Evolutionary conservation across 2,329 filamentous ascomycete species (phyloP).

Genomic region (Trichophyton mentagrophytes): DNA sequence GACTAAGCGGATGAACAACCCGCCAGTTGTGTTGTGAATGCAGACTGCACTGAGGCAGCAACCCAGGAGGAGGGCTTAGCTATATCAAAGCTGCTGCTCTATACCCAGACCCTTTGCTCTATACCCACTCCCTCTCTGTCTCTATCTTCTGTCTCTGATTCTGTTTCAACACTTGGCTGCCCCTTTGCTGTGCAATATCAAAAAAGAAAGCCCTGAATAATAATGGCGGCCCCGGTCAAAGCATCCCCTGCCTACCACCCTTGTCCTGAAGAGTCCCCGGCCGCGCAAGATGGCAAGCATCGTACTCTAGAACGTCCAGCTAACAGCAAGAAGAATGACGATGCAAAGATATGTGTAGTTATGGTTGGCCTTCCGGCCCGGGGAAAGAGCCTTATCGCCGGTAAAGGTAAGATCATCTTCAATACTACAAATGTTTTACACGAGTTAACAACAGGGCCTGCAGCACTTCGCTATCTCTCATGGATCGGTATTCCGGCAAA

Average conservation of each 20-base stretch:
- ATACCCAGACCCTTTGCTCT: background rate
- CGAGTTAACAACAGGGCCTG: background rate
- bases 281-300: background rate
- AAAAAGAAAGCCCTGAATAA: background rate
- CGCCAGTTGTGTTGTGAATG: background rate
- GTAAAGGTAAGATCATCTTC: conserved; percentile 57
- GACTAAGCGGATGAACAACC: background rate
- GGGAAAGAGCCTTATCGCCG: conserved; percentile 94
- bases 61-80: background rate
- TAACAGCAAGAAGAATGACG: conserved; percentile 57
- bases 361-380: conserved; percentile 95
- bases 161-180: background rate
- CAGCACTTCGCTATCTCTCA: conserved; percentile 83
- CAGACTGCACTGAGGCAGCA: background rate
- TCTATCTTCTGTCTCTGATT: background rate
- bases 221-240: background rate
- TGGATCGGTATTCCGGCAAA: conserved; percentile 92
- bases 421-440: background rate
- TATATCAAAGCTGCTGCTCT: background rate
- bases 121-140: background rate
- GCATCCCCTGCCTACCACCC: background rate
- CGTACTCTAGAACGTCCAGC: background rate
- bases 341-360: conserved; percentile 92
- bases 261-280: background rate
- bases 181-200: background rate